Percentiles rank a stretch among this genome's conserved stretches.
phyloP scores from a whole-genome alignment of 208 protist genomes.

The Acanthamoeba rhysodes region DNA sequence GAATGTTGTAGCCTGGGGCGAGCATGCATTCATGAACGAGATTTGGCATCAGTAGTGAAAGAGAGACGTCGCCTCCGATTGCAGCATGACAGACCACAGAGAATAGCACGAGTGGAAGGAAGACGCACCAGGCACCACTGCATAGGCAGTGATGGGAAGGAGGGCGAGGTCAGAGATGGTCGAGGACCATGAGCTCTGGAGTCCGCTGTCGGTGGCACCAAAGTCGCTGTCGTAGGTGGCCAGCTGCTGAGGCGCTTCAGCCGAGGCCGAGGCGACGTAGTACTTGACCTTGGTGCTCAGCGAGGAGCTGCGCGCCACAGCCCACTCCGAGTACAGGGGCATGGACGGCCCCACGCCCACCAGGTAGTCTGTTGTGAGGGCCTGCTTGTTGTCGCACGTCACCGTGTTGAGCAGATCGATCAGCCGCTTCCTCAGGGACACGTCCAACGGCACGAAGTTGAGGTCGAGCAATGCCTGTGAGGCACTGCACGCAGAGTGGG shows the following conservation, averaged over 20 bases:
- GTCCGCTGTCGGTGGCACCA: neutral
- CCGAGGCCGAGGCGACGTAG: neutral
- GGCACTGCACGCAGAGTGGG: neutral
- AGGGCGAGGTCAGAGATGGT: neutral
- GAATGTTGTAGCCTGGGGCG: neutral
- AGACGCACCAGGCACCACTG: neutral
- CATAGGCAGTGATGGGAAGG: neutral
- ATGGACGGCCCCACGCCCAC: neutral
- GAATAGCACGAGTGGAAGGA: no score
- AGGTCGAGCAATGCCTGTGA: neutral
- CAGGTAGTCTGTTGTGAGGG: neutral
- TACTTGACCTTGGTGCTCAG: neutral
- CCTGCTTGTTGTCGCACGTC: neutral
- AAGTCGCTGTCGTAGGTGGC: neutral
- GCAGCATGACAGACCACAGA: no score
- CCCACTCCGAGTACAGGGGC: neutral
- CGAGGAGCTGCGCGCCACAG: neutral
- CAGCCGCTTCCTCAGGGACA: neutral
- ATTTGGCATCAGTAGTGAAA: neutral
- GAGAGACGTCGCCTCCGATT: no score
- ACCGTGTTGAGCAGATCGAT: neutral
- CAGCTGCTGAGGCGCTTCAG: neutral
- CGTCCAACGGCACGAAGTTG: slow-evolving; percentile 19
- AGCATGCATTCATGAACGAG: no score
- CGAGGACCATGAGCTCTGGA: neutral